Evolutionary conservation across 495 filamentous ascomycete genomes (phyloP).

Genomic region (Penicillium macrosclerotiorum): DNA sequence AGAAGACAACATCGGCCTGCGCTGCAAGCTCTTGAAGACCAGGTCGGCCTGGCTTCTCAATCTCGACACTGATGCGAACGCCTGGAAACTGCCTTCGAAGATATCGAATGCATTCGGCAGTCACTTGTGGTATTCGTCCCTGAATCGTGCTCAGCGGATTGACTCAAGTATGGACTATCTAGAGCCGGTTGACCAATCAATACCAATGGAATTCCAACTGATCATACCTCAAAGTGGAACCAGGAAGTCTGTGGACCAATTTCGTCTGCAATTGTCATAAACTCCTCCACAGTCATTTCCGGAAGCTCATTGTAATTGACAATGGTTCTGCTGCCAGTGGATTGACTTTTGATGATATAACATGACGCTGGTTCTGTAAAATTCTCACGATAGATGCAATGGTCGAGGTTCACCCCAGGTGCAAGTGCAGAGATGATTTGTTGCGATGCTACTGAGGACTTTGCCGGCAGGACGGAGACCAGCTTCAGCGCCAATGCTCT

Average conservation of each 20-base stretch:
- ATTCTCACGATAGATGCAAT: slow-evolving; percentile 58
- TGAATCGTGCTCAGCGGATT: slow-evolving; percentile 25
- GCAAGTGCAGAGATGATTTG: slow-evolving; percentile 42
- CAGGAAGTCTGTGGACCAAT: slow-evolving; percentile 39
- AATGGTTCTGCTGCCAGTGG: slow-evolving; percentile 61
- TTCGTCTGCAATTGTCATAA: slow-evolving; percentile 32
- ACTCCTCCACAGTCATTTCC: slow-evolving; percentile 63
- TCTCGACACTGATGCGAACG: slow-evolving; percentile 62
- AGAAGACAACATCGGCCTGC: slow-evolving; percentile 67
- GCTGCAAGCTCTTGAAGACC: slow-evolving; percentile 61
- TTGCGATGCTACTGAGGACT: slow-evolving; percentile 35
- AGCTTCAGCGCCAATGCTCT: slow-evolving; percentile 32
- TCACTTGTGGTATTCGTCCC: slow-evolving; percentile 66
- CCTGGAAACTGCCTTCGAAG: slow-evolving; percentile 48
- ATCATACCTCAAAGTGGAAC: slow-evolving; percentile 73
- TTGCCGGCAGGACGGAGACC: slow-evolving; percentile 42
- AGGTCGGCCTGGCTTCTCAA: slow-evolving; percentile 63
- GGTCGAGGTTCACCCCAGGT: slow-evolving; percentile 43
- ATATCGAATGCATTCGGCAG: slow-evolving; percentile 58
- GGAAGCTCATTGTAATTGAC: slow-evolving; percentile 67
- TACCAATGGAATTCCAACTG: too few relatives aligned
- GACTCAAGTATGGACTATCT: background rate
- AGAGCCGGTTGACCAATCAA: too few relatives aligned
- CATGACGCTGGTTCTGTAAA: slow-evolving; percentile 61
- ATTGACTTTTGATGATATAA: slow-evolving; percentile 65